These are phyloP conservation scores for Xylaria sp. DNA, from an alignment of 2,329 filamentous ascomycete genomes.

Conservation along the genomic window DNA sequence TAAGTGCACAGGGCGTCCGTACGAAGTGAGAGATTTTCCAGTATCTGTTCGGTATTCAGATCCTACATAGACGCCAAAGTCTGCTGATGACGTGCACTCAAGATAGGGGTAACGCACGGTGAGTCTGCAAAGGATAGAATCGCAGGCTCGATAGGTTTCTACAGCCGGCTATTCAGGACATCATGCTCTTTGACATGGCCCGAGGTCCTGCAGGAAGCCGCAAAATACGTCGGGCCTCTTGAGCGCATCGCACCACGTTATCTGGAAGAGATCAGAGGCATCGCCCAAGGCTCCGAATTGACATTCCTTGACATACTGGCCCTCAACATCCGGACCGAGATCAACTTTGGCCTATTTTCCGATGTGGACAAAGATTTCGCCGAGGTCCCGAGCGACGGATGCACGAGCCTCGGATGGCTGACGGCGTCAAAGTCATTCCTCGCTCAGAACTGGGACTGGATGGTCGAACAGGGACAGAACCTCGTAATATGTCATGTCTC, in stretches of 20 bases:
- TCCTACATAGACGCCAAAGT: background rate
- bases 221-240: slow-evolving; percentile 59
- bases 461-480: slow-evolving; percentile 60
- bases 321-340: slow-evolving; percentile 68
- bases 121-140: slow-evolving; percentile 48
- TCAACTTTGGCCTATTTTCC: slow-evolving; percentile 65
- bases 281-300: slow-evolving; percentile 62
- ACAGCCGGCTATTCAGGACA: slow-evolving; percentile 50
- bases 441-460: slow-evolving; percentile 73
- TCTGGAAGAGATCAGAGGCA: slow-evolving; percentile 60
- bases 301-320: slow-evolving; percentile 65
- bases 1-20: slow-evolving; percentile 33
- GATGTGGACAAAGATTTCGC: slow-evolving; percentile 33
- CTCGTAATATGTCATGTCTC: slow-evolving; percentile 60
- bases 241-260: slow-evolving; percentile 52
- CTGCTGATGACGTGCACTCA: slow-evolving; percentile 25
- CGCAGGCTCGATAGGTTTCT: slow-evolving; percentile 52
- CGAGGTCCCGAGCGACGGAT: slow-evolving; percentile 59
- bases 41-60: background rate
- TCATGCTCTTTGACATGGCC: slow-evolving; percentile 51
- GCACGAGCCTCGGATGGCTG: slow-evolving; percentile 63
- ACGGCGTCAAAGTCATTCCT: slow-evolving; percentile 53
- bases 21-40: slow-evolving; percentile 20
- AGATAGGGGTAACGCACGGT: slow-evolving; percentile 54
- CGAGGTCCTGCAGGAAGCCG: slow-evolving; percentile 51